Evolutionary conservation across 345 rosid genomes (phyloP), one percentile per base, ranked within the genome.

Genomic region (Passiflora organensis): DNA sequence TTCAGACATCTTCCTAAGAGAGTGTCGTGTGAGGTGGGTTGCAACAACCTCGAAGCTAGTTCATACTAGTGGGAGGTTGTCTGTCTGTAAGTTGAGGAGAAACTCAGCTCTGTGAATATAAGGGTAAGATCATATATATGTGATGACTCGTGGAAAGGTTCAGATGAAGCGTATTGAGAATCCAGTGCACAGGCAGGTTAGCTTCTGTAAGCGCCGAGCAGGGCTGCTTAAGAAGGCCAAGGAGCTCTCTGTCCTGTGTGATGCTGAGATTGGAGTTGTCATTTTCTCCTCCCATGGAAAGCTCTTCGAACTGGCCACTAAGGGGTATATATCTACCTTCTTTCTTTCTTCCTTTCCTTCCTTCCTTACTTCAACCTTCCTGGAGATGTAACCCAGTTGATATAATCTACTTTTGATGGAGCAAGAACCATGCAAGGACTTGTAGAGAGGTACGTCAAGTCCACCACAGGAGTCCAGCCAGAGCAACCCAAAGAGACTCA

Each of bases 201-300:
- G 95, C 68, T 91, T 91, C 84, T 91, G 97, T 77, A 91, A 91
- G 77, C 87, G 97, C 15, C 84, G 97, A 45, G 68, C 86, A 1
- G 97, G 97, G 10, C 94, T 91, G n/a, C 89, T 91, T 21, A 87
- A 91, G 83, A 91, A 91, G 80, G 97, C 95, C n/a, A 91, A 79
- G 70, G 97, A 91, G 80, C 96, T 91, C 48, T 85, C 96, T 54
- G 87, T 91, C 51, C 80, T 91, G 2, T 91, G 97, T 32, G 97
- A 91, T 59, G 97, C 96, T 17, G 95, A 91, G 56, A 83, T 91
- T 57, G 97, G 91, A n/a, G 70, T 91, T 25, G 46, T 91, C 68
- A 71, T 91, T 64, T 85, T 85, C 79, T 82, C 89, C 51, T 43
- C 87, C 39, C 89, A 83, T 43, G 97, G 95, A 10, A 91, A 91